Evolutionary conservation across 108 stramenopile species (phyloP).

Genomic region (Heterococcus sp.): DNA sequence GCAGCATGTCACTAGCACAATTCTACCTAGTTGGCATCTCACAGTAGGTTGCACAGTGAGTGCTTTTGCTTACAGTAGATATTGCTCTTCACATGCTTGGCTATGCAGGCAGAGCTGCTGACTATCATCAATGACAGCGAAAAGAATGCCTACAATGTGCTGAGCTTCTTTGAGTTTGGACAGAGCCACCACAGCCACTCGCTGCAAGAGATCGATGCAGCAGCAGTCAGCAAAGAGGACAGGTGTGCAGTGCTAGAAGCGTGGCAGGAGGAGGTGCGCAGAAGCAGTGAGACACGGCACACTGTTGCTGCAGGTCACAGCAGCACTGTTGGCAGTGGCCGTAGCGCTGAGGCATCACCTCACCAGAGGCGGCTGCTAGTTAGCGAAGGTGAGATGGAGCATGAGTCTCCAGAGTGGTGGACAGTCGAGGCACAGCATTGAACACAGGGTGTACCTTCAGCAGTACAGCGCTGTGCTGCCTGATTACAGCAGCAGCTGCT

Average conservation of each 20-base stretch:
- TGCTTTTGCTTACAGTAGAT: too few species aligned
- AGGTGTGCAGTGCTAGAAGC: neutral
- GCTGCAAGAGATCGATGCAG: neutral
- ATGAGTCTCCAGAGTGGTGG: neutral
- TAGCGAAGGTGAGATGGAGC: neutral
- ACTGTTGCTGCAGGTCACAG: neutral
- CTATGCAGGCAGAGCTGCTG: slow-evolving; percentile 25
- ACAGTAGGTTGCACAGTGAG: too few species aligned
- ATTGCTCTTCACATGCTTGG: too few species aligned
- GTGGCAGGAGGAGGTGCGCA: neutral
- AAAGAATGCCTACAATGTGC: slow-evolving; percentile 15
- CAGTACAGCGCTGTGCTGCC: too few species aligned
- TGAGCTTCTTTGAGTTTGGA: slow-evolving; percentile 39
- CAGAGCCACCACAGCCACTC: neutral
- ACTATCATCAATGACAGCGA: slow-evolving; percentile 44
- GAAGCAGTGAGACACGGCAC: neutral
- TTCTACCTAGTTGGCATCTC: too few species aligned
- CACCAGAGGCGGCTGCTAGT: neutral
- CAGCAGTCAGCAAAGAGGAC: neutral
- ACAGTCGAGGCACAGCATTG: neutral
- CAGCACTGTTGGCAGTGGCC: neutral
- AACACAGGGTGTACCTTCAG: too few species aligned
- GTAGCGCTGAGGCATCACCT: neutral
- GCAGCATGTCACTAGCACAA: too few species aligned
- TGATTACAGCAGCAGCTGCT: too few species aligned